Evolutionary conservation across 495 filamentous ascomycete genomes (phyloP).

Genomic region (Halenospora varia): DNA sequence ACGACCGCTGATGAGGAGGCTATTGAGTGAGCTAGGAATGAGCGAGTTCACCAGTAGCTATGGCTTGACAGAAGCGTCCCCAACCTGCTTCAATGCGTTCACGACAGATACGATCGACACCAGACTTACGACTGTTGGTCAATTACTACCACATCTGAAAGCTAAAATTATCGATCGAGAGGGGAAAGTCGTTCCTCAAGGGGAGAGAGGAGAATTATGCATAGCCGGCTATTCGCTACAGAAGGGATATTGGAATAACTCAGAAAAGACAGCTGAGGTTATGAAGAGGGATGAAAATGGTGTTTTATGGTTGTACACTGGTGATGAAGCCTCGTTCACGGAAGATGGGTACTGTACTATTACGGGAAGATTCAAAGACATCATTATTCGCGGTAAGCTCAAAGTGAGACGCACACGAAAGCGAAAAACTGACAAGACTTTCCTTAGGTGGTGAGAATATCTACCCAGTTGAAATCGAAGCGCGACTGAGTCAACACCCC

Average conservation of each 20-base stretch:
- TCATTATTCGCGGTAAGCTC: conserved; percentile 51
- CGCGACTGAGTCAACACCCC: conserved; percentile 55
- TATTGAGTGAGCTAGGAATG: conserved; percentile 60
- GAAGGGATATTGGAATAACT: conserved; percentile 67
- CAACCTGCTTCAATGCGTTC: conserved; percentile 69
- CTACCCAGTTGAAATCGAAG: conserved; percentile 70
- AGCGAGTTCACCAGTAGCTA: conserved; percentile 65
- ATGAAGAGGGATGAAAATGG: conserved; percentile 55
- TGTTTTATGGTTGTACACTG: conserved; percentile 61
- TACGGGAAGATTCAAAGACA: conserved; percentile 61
- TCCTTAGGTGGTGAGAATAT: conserved; percentile 53
- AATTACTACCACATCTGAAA: conserved; percentile 60
- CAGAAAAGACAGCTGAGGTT: conserved; percentile 62
- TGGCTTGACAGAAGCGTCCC: conserved; percentile 65
- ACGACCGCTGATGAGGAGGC: conserved; percentile 56
- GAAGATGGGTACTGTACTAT: conserved; percentile 60
- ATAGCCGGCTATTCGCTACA: conserved; percentile 66
- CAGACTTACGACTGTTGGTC: conserved; percentile 60
- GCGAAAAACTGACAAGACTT: not conserved
- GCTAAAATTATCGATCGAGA: conserved; percentile 62
- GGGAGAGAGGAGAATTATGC: conserved; percentile 59
- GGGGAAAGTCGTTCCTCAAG: conserved; percentile 56
- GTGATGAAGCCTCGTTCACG: conserved; percentile 66
- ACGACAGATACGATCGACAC: conserved; percentile 57
- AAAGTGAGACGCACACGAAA: not conserved